Percentiles rank a stretch among this genome's conserved stretches.
These are phyloP conservation scores for Edaphochlamys debaryana DNA, from an alignment of 139 green algal species.

Conservation along the genomic window DNA sequence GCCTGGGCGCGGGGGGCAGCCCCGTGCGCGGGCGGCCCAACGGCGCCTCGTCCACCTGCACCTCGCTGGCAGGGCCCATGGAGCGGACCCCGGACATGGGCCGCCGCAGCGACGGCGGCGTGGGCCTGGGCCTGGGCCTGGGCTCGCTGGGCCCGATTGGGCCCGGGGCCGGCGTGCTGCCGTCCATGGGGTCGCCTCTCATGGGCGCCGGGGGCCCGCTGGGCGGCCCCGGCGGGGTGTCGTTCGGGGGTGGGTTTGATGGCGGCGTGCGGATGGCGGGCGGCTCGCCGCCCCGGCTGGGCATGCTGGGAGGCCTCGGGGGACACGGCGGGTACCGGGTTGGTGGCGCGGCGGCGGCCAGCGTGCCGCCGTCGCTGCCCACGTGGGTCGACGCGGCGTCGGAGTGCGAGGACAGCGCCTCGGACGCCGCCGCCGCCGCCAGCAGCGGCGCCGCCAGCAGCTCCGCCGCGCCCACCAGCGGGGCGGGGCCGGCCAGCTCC, in stretches of 20 bases:
- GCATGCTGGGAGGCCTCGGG: not conserved
- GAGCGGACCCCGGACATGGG: too few relatives aligned
- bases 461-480: not conserved
- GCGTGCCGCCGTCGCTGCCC: slow-evolving; percentile 4
- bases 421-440: not conserved
- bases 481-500: not conserved
- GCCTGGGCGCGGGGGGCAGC: not conserved
- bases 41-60: not conserved
- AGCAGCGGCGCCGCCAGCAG: slow-evolving; percentile 23
- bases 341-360: not conserved
- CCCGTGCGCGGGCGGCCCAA: not conserved
- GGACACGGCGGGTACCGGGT: not conserved
- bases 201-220: too few relatives aligned
- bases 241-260: too few relatives aligned
- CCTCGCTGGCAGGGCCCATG: too few relatives aligned
- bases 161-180: not conserved
- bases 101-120: not conserved
- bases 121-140: not conserved
- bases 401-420: slow-evolving; percentile 31
- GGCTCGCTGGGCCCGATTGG: too few relatives aligned
- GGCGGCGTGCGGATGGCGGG: too few relatives aligned
- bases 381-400: slow-evolving; percentile 27
- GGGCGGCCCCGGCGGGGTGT: too few relatives aligned
- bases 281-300: too few relatives aligned
- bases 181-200: not conserved